phyloP scores from a whole-genome alignment of 2,329 filamentous ascomycete genomes.

The Colletotrichum cordylinicola region DNA sequence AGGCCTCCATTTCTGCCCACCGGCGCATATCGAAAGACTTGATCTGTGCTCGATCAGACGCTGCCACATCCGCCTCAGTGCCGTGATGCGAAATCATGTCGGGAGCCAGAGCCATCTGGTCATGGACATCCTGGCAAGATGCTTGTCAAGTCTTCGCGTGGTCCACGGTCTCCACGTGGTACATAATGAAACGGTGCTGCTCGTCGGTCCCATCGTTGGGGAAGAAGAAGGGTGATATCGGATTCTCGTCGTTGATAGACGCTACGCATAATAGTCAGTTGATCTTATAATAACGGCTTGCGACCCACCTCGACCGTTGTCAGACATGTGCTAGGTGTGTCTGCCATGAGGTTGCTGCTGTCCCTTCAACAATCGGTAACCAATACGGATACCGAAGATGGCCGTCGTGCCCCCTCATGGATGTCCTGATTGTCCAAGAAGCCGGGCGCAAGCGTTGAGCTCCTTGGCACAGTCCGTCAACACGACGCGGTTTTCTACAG shows the following conservation, averaged over 20 bases:
- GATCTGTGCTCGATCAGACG: background rate
- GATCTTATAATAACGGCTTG: background rate
- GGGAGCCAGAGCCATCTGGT: background rate
- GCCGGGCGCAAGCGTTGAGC: background rate
- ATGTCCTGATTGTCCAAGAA: conserved; percentile 8
- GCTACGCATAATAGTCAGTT: background rate
- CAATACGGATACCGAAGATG: conserved; percentile 3
- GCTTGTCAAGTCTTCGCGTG: background rate
- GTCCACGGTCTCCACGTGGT: background rate
- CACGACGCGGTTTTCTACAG: background rate
- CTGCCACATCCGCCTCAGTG: background rate
- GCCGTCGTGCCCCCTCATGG: conserved; percentile 7
- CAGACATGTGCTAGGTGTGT: background rate
- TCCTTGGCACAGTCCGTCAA: background rate
- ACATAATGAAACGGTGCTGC: conserved; percentile 2
- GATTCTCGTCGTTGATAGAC: background rate
- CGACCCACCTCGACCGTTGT: background rate
- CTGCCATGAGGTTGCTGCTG: background rate
- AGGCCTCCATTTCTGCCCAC: background rate
- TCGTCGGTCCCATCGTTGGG: background rate
- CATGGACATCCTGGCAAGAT: background rate
- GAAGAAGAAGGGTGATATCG: background rate
- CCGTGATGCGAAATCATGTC: background rate
- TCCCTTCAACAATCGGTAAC: background rate
- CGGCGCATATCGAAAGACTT: background rate